Conservation (phyloP, 2,329 filamentous ascomycete genomes). For the Tolypocladium tropicale region DNA sequence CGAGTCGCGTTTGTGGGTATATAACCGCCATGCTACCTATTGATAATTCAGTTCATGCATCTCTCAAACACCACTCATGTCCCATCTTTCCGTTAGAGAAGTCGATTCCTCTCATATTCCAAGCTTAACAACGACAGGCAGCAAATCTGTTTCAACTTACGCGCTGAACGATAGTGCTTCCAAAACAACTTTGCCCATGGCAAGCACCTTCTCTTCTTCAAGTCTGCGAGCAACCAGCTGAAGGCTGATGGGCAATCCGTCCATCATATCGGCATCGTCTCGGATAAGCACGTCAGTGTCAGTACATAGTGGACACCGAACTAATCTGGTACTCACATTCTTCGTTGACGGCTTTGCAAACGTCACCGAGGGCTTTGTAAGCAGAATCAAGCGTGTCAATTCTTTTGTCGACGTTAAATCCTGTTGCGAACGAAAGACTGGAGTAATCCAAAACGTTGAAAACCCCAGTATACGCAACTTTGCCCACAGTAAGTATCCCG, state of each 20-base stretch:
- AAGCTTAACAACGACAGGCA: not conserved
- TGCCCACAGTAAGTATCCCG: not conserved
- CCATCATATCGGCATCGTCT: slow-evolving; percentile 28
- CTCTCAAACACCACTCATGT: not conserved
- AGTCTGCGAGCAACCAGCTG: slow-evolving; percentile 32
- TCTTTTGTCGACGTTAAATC: slow-evolving; percentile 26
- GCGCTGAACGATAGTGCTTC: slow-evolving; percentile 5
- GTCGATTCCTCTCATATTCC: not conserved
- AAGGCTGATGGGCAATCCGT: slow-evolving; percentile 32
- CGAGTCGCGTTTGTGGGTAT: too few species aligned
- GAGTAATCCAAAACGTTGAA: slow-evolving; percentile 40
- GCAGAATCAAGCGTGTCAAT: slow-evolving; percentile 21
- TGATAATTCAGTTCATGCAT: too few species aligned
- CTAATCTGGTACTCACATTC: slow-evolving; percentile 27
- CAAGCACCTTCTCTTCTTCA: slow-evolving; percentile 30
- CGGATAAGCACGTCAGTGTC: not conserved
- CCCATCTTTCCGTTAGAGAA: not conserved
- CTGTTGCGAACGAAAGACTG: slow-evolving; percentile 35
- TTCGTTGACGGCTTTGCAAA: slow-evolving; percentile 26
- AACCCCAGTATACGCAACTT: slow-evolving; percentile 39
- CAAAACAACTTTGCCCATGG: slow-evolving; percentile 17
- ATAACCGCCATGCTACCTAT: too few species aligned
- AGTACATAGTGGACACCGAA: not conserved
- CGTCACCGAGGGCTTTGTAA: slow-evolving; percentile 23
- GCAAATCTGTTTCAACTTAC: not conserved